Evolutionary conservation across 176 grass and related monocot genomes (phyloP), one percentile per base, ranked within the genome.

Genomic region (Poa annua): DNA sequence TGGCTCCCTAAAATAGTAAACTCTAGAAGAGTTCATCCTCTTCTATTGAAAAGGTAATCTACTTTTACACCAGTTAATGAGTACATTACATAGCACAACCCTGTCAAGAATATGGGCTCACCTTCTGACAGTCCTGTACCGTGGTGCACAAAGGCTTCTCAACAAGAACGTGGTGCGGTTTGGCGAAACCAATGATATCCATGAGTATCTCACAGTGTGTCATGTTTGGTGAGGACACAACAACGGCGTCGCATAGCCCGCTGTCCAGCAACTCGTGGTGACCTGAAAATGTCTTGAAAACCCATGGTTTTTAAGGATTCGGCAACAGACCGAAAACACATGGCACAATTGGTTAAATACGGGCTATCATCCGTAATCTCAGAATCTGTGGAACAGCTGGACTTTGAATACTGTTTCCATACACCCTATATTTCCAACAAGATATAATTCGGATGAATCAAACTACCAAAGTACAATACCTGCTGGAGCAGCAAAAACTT

Each of bases 141-240:
- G 92, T 91, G 48, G 95, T 98, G 83, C 95, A 98, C 39, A 93
- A 51, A 33, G 95, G 95, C 85, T 98, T 98, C 90, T 98, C 95
- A 3, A 98, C 95, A 20, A 98, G 92, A 50, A 98, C 84, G 32
- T 98, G 95, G 70, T 98, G 92, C 17, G 88, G 88, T 7, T 77
- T 76, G 11, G 62, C 38, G 66, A 93, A 85, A 52, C 51, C 3
- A 72, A 94, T 93, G 50, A 95, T 85, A 74, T 98, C 95, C 88
- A 98, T 93, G 34, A 95, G 86, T 56, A 98, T 91, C 61, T 91
- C 90, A 78, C 78, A 91, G 77, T 98, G 95, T 4, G 95, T 98
- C 95, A 98, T 98, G 71, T 98, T 98, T 57, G 95, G 95, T 10
- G 95, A 98, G 1, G 95, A 92, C 25, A 98, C 79, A 4, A 98